These are phyloP conservation scores for Pestalotiopsis sp. DNA, from an alignment of 2,329 filamentous ascomycete genomes.

Conservation along the genomic window DNA sequence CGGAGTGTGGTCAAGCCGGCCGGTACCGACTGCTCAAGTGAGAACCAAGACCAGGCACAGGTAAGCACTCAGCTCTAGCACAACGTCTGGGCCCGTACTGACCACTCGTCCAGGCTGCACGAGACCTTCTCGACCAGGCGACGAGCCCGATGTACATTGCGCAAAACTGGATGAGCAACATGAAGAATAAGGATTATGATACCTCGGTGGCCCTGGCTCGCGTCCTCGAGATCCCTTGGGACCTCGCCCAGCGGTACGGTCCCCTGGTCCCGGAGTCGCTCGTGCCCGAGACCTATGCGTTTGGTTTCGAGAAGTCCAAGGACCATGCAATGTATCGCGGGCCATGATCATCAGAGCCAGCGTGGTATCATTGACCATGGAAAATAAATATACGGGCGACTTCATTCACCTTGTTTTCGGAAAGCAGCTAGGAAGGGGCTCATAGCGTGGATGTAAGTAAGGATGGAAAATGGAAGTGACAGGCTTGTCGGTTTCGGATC, in stretches of 20 bases:
- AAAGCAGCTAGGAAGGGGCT: too few species aligned
- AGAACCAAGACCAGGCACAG: neutral
- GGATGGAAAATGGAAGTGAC: too few species aligned
- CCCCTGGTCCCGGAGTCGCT: constrained; percentile 5
- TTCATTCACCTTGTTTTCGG: too few species aligned
- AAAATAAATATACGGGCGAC: too few species aligned
- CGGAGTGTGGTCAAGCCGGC: neutral
- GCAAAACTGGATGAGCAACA: constrained; percentile 5
- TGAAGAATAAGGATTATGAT: constrained; percentile 3
- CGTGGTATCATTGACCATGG: too few species aligned
- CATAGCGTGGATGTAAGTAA: too few species aligned
- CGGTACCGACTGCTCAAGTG: neutral
- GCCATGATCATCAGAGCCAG: neutral
- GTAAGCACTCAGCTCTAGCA: neutral
- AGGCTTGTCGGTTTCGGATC: too few species aligned
- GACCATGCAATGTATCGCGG: neutral
- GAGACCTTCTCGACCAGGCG: neutral
- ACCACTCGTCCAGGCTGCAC: neutral
- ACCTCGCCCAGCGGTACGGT: neutral
- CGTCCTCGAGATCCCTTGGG: neutral
- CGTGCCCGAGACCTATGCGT: constrained; percentile 3
- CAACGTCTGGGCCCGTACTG: neutral
- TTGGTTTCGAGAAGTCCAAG: neutral
- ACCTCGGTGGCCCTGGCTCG: neutral
- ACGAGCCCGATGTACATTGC: neutral